A percentile compares a stretch with the other conserved stretches of the same genome.
These are phyloP conservation scores for Exophiala xenobiotica DNA, from an alignment of 2,329 filamentous ascomycete genomes.

Conservation along the genomic window DNA sequence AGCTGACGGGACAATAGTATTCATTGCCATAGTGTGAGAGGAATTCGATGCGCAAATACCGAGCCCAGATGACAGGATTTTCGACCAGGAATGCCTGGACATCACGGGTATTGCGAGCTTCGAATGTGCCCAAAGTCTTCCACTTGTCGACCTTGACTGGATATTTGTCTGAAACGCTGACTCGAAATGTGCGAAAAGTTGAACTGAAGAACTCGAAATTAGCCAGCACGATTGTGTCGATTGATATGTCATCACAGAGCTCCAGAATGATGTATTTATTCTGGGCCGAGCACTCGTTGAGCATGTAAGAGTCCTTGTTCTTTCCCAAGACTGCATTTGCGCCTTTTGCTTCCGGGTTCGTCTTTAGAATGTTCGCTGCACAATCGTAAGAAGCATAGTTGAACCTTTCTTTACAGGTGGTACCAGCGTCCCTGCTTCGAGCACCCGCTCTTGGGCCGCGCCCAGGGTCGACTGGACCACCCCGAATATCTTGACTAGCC, in stretches of 20 bases:
- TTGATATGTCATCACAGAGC: conserved; percentile 78
- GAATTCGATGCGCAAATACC: conserved; percentile 89
- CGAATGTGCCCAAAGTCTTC: conserved; percentile 83
- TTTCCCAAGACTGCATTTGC: conserved; percentile 86
- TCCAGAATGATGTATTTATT: conserved; percentile 96
- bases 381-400: conserved; percentile 98
- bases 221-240: conserved; percentile 94
- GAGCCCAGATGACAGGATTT: conserved; percentile 92
- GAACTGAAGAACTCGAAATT: conserved; percentile 99
- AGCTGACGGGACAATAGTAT: conserved; percentile 90
- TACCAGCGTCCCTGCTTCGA: conserved; percentile 88
- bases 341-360: conserved; percentile 81
- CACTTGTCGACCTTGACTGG: conserved; percentile 90
- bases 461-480: conserved; percentile 40
- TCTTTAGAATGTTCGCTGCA: conserved; percentile 88
- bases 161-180: conserved; percentile 92
- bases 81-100: conserved; percentile 94
- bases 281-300: conserved; percentile 79
- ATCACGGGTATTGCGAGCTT: conserved; percentile 87
- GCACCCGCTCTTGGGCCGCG: conserved; percentile 56
- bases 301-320: conserved; percentile 98
- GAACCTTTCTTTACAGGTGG: conserved; percentile 95
- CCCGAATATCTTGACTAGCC: conserved; percentile 37
- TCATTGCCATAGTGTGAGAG: conserved; percentile 93
- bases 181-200: conserved; percentile 85